Evolutionary conservation across 2,329 filamentous ascomycete genomes (phyloP).

Genomic region (Talaromyces sp.): DNA sequence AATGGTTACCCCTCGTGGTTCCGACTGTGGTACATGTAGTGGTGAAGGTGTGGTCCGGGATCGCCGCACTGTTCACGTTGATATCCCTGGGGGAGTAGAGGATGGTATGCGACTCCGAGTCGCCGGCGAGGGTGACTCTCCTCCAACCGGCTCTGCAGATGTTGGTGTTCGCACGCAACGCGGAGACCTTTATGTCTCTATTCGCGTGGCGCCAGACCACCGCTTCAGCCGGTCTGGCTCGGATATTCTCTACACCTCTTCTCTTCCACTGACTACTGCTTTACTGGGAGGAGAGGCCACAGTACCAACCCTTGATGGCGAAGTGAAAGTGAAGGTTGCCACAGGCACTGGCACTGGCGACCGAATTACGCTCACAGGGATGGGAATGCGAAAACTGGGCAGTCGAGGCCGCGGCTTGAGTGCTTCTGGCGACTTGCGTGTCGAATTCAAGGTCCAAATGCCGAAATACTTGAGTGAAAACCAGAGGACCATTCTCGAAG

Average conservation of each 20-base stretch:
- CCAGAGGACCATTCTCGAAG: constrained; percentile 88
- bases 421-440: constrained; percentile 74
- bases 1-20: constrained; percentile 68
- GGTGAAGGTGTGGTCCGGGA: constrained; percentile 83
- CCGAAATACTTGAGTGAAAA: constrained; percentile 90
- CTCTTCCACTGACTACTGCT: constrained; percentile 87
- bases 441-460: constrained; percentile 94
- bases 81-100: constrained; percentile 93
- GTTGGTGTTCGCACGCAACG: constrained; percentile 62
- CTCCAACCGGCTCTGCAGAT: constrained; percentile 66
- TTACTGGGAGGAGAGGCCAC: constrained; percentile 84
- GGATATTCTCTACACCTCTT: constrained; percentile 88
- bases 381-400: constrained; percentile 87
- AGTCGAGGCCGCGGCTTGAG: constrained; percentile 51
- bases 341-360: constrained; percentile 93
- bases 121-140: constrained; percentile 80
- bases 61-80: constrained; percentile 75
- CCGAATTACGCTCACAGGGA: constrained; percentile 78
- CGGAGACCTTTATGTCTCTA: constrained; percentile 87
- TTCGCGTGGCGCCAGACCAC: constrained; percentile 81
- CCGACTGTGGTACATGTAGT: constrained; percentile 72
- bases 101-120: constrained; percentile 91
- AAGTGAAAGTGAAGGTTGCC: constrained; percentile 83
- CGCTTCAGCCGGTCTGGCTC: constrained; percentile 85
- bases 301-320: constrained; percentile 83